Base-by-base conservation (phyloP, 2,329 filamentous ascomycete genomes). In the Alternaria metachromatica region DNA sequence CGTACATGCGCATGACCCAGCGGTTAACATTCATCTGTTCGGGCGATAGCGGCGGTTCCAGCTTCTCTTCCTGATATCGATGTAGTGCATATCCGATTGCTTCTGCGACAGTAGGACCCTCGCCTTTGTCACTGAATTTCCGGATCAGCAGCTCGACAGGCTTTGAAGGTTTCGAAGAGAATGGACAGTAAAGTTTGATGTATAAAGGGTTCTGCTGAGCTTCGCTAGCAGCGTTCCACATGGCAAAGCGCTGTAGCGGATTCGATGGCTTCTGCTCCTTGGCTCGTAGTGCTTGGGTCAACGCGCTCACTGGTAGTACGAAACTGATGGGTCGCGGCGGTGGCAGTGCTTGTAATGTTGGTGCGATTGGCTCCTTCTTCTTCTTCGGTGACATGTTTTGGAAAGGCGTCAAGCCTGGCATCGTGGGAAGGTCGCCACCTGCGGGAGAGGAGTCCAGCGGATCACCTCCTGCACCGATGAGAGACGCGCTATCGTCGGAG, bases 1-100 rank as follows among this genome's bases (percentile, higher is more conserved):
- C 88, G 9, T 94, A 92, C 89, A 96, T 94, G 44, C 92, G 87
- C 60, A 96, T 81, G 23, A 89, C 92, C 91, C 92, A 96, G 83
- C 89, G 89, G 74, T 95, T 95, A 70, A 94, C 90, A 70, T 92
- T 93, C 56, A 89, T 83, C 74, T 93, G 92, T 55, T 89, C 87
- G 2, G 82, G 77, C 0, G 88, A 82, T 10, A 96, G 82, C 1
- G 86, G 76, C 4, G 92, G 92, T 67, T 93, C 87, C 26, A 89
- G 83, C 70, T 91, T 91, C 75, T 94, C 92, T 71, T 94, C 90
- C 51, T 88, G 88, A 76, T 95, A 96, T 66, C 90, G 86, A 85
- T 91, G 94, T 12, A 96, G 80, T 65, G 90, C 90, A 65, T 95
- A 85, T 0, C 92, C 93, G 67, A 96, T 94, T n/a, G 94, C 86